Percentiles rank a stretch among this genome's conserved stretches.
These are phyloP conservation scores for Globisporangium nodosum DNA, from an alignment of 352 stramenopile species.

Conservation along the genomic window DNA sequence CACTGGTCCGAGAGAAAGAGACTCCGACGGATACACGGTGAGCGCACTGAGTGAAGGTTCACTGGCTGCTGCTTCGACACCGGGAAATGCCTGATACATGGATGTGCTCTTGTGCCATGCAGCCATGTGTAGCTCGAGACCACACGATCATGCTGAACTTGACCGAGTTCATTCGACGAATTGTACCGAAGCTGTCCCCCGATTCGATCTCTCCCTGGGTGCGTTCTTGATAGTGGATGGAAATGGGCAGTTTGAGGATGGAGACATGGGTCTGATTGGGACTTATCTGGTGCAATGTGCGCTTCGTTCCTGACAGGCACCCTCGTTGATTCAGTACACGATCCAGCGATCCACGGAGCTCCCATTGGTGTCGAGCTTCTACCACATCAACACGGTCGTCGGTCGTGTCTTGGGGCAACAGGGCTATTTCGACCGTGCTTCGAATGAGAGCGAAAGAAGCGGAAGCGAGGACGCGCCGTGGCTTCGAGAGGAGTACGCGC, in stretches of 20 bases:
- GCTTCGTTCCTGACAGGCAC: constrained; percentile 17
- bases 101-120: constrained; percentile 1
- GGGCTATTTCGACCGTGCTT: constrained; percentile 17
- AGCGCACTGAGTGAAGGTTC: constrained; percentile 1
- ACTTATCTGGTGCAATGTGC: not conserved
- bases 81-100: not conserved
- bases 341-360: constrained; percentile 21
- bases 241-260: not conserved
- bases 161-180: constrained; percentile 64
- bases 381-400: constrained; percentile 49
- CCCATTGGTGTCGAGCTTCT: constrained; percentile 58
- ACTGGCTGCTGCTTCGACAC: constrained; percentile 1
- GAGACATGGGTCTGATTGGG: not conserved
- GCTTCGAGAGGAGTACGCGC: constrained; percentile 20
- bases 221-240: constrained; percentile 6
- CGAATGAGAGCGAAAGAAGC: not conserved
- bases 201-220: constrained; percentile 41
- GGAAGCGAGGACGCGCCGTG: not conserved
- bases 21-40: constrained; percentile 55
- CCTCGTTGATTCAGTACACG: constrained; percentile 28
- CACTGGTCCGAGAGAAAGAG: constrained; percentile 21
- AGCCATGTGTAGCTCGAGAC: constrained; percentile 64
- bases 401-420: constrained; percentile 19
- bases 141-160: constrained; percentile 81
- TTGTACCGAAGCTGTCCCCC: constrained; percentile 29